Evolutionary conservation across 2,329 filamentous ascomycete genomes (phyloP), one percentile per base, ranked within the genome.

Genomic region (Colletotrichum lupini): DNA sequence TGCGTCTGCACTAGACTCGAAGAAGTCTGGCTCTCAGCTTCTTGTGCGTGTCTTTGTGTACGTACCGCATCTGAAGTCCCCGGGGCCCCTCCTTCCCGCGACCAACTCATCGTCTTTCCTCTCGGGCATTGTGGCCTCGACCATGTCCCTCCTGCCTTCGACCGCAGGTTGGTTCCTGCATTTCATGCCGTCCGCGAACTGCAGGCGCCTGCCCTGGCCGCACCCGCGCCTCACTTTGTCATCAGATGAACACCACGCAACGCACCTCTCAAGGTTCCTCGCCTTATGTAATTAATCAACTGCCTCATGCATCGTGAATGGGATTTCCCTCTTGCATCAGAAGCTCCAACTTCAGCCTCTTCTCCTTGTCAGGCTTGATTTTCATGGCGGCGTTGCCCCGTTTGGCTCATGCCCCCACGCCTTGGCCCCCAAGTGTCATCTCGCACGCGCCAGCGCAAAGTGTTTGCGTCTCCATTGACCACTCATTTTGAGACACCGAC

Each of bases 391-490:
- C 32, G 11, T 35, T 35, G 42, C 61, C 28, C 55, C 16, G 37
- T 57, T 9, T 5, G 14, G 16, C 14, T 32, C 55, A 57, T 42
- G 56, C 42, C 62, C 62, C 61, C 56, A 70, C 68, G 68, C 68
- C 68, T 56, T 70, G 68, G 68, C 55, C 68, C 61, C 62, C 37
- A 49, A 55, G 2, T 70, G 22, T 70, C 61, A 70, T 70, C 59
- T 60, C 55, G 32, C 46, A 57, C 32, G 30, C 68, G 30, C 68
- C 68, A 46, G 24, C 68, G 58, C 68, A 53, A 37, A 55, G 67
- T n/a, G 26, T 60, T 42, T 72, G 26, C 64, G 57, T 63, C 28
- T 24, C 58, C 52, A 52, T 59, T 53, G 30, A 37, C 65, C 58
- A 58, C 58, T 63, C 52, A 42, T 59, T 63, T 35, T 69, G 66